Conservation (phyloP, 208 protist species). For the Crithidia bombi region DNA sequence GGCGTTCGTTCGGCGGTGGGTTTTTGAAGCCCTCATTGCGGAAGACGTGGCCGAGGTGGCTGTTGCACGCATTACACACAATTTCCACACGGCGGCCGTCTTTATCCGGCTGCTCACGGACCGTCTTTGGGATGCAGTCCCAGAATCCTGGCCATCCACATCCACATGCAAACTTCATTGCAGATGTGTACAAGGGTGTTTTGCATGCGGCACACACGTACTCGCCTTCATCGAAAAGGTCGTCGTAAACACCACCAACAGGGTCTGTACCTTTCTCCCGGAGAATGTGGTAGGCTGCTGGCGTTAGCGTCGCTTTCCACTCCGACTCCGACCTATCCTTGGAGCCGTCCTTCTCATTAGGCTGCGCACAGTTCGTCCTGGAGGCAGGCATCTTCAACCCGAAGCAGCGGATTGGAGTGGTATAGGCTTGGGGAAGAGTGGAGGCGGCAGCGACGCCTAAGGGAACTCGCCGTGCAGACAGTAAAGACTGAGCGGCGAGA, state of each 20-base stretch:
- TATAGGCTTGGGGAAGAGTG: neutral
- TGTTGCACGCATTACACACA: constrained; percentile 91
- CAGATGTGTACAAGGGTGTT: constrained; percentile 82
- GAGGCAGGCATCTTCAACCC: constrained; percentile 6
- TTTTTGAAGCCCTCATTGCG: constrained; percentile 86
- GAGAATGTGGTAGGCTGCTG: constrained; percentile 68
- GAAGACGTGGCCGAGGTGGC: constrained; percentile 94
- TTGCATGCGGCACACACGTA: constrained; percentile 85
- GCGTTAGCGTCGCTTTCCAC: constrained; percentile 60
- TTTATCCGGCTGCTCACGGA: constrained; percentile 79
- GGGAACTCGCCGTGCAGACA: too few species aligned
- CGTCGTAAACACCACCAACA: constrained; percentile 56
- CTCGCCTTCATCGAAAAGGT: constrained; percentile 68
- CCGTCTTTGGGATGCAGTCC: constrained; percentile 76
- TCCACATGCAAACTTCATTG: constrained; percentile 87
- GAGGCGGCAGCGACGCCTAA: too few species aligned
- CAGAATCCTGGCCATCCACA: constrained; percentile 92
- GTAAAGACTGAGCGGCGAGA: too few species aligned
- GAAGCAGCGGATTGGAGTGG: neutral
- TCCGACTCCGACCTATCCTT: constrained; percentile 72
- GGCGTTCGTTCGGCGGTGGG: constrained; percentile 90
- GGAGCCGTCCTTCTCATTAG: constrained; percentile 55
- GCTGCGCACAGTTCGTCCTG: constrained; percentile 68
- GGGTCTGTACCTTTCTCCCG: constrained; percentile 84
- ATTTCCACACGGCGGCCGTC: constrained; percentile 87